A percentile compares a stretch with the other conserved stretches of the same genome.
phyloP scores from a whole-genome alignment of 1,284 basidiomycete species.

The Waitea zeae region DNA sequence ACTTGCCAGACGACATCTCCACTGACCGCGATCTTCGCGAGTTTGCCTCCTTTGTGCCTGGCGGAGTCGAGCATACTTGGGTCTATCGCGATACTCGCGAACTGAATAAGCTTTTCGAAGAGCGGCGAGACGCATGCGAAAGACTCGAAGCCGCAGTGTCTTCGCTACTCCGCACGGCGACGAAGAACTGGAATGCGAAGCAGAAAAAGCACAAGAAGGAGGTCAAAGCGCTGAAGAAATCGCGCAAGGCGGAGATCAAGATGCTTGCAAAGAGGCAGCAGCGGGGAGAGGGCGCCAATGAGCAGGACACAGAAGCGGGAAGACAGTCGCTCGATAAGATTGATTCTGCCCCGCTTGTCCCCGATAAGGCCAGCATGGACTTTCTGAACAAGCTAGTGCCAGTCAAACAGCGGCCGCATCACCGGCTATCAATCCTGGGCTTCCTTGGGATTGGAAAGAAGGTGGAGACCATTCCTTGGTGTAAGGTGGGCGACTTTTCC shows the following conservation, averaged over 20 bases:
- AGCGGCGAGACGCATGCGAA: slow-evolving; percentile 33
- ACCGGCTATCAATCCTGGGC: slow-evolving; percentile 37
- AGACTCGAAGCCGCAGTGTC: slow-evolving; percentile 53
- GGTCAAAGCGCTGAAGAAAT: slow-evolving; percentile 11
- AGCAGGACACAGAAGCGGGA: slow-evolving; percentile 5
- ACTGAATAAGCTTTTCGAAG: slow-evolving; percentile 45
- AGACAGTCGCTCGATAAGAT: slow-evolving; percentile 5
- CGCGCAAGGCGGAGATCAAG: slow-evolving; percentile 15
- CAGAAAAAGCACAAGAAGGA: slow-evolving; percentile 14
- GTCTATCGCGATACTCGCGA: slow-evolving; percentile 37
- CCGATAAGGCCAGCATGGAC: slow-evolving; percentile 11
- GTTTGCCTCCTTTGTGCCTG: slow-evolving; percentile 56
- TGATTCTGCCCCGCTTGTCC: not conserved
- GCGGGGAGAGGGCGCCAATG: not conserved
- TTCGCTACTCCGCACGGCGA: slow-evolving; percentile 34
- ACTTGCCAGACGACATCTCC: slow-evolving; percentile 45
- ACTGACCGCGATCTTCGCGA: slow-evolving; percentile 41
- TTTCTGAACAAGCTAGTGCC: slow-evolving; percentile 38
- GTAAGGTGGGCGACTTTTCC: slow-evolving; percentile 21
- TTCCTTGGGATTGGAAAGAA: slow-evolving; percentile 37
- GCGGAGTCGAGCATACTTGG: slow-evolving; percentile 68
- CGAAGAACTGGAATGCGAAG: slow-evolving; percentile 19
- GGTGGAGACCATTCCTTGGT: slow-evolving; percentile 63
- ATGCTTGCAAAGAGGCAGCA: no score
- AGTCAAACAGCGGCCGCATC: slow-evolving; percentile 33